phyloP scores from a whole-genome alignment of 805 yeast genomes.

The Candida golubevii region DNA sequence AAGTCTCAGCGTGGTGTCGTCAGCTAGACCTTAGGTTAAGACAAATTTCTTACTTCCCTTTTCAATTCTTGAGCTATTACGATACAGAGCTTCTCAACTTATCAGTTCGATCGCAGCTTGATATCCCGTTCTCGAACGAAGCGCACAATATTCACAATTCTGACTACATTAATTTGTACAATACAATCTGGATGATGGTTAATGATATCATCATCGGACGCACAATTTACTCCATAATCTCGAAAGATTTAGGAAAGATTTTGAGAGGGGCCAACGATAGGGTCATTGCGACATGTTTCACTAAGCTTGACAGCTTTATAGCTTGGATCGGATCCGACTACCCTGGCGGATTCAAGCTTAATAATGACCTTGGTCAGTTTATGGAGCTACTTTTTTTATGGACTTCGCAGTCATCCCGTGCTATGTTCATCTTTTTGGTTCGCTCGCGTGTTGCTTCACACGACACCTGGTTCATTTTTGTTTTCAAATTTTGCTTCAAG shows the following conservation, averaged over 20 bases:
- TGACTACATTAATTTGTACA: constrained; percentile 73
- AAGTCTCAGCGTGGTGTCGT: constrained; percentile 59
- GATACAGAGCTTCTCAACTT: constrained; percentile 38
- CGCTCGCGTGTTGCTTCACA: background rate
- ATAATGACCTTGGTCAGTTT: constrained; percentile 78
- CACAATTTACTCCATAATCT: constrained; percentile 35
- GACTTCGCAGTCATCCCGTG: constrained; percentile 70
- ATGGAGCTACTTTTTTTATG: constrained; percentile 83
- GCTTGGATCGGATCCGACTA: constrained; percentile 70
- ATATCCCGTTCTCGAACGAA: constrained; percentile 33
- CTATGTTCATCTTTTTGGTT: constrained; percentile 6
- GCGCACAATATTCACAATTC: constrained; percentile 39
- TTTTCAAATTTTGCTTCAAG: constrained; percentile 12
- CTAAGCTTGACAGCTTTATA: constrained; percentile 46
- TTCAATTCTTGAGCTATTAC: constrained; percentile 62
- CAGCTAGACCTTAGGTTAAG: constrained; percentile 76
- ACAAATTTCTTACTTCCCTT: constrained; percentile 75
- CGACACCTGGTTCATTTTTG: constrained; percentile 3
- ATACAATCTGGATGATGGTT: constrained; percentile 79
- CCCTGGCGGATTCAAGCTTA: constrained; percentile 92
- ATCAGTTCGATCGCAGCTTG: constrained; percentile 33
- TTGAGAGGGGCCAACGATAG: constrained; percentile 20
- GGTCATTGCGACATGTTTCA: constrained; percentile 20
- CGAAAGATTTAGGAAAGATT: constrained; percentile 28
- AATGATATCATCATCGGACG: constrained; percentile 80